A percentile compares a stretch with the other conserved stretches of the same genome.
Evolutionary conservation across 2,329 filamentous ascomycete species (phyloP).

Genomic region (Penicillium sp.): DNA sequence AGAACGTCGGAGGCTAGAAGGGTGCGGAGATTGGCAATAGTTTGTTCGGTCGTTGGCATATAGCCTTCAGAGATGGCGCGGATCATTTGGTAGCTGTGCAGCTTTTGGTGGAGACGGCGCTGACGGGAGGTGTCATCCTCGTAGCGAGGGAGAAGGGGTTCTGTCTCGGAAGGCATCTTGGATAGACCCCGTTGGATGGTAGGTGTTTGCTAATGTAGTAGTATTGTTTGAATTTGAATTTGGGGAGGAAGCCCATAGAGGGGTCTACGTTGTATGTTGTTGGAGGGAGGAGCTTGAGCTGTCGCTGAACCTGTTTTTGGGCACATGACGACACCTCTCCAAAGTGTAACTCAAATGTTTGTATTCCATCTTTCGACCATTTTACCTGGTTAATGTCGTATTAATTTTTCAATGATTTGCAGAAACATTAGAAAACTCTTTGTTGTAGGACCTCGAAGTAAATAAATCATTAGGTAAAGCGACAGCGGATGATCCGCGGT

Average conservation of each 20-base stretch:
- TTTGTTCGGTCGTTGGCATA: constrained; percentile 88
- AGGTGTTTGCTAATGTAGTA: background rate
- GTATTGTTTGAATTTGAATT: background rate
- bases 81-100: constrained; percentile 90
- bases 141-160: constrained; percentile 76
- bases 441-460: background rate
- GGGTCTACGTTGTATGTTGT: background rate
- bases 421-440: background rate
- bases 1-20: constrained; percentile 75
- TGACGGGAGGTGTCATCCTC: constrained; percentile 75
- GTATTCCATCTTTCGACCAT: background rate
- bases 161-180: constrained; percentile 57
- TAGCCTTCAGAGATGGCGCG: constrained; percentile 78
- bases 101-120: constrained; percentile 76
- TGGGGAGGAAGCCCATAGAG: background rate
- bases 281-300: background rate
- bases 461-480: background rate
- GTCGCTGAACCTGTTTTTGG: constrained; percentile 10
- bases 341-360: background rate
- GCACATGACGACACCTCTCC: constrained; percentile 11
- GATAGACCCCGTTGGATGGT: background rate
- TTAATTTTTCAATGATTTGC: background rate
- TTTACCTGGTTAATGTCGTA: background rate
- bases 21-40: constrained; percentile 74
- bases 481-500: constrained; percentile 1